Evolutionary conservation across 2,329 filamentous ascomycete species (phyloP).

Genomic region (Orbilia blumenaviensis): DNA sequence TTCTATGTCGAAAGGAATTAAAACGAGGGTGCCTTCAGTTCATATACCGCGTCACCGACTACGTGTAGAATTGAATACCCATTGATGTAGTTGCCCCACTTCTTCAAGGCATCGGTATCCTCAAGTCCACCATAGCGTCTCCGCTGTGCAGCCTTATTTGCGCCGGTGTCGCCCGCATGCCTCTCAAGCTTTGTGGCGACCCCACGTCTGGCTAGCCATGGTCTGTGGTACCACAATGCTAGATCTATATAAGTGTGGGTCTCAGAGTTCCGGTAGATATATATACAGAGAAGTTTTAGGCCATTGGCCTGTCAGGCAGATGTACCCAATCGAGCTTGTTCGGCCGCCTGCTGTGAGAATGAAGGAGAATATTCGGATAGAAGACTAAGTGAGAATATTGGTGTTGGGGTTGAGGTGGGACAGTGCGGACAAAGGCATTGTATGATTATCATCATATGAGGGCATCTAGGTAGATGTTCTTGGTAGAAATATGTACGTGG

Average conservation of each 20-base stretch:
- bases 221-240: constrained; percentile 61
- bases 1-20: too few relatives aligned
- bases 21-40: too few relatives aligned
- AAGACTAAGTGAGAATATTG: constrained; percentile 78
- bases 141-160: constrained; percentile 88
- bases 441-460: not conserved
- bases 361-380: constrained; percentile 72
- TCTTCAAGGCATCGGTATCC: constrained; percentile 64
- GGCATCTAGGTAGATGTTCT: not conserved
- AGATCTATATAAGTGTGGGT: constrained; percentile 79
- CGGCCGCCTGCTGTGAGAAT: constrained; percentile 78
- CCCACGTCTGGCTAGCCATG: too few relatives aligned
- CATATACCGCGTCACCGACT: too few relatives aligned
- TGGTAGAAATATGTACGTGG: not conserved
- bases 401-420: constrained; percentile 88
- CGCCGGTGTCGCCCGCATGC: constrained; percentile 85
- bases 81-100: constrained; percentile 62
- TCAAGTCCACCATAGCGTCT: constrained; percentile 73
- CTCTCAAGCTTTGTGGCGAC: too few relatives aligned
- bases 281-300: constrained; percentile 73
- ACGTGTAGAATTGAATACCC: not conserved
- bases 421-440: constrained; percentile 80
- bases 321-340: constrained; percentile 89
- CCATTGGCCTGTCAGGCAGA: constrained; percentile 74
- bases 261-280: constrained; percentile 74